Base-by-base conservation (phyloP, 495 filamentous ascomycete genomes). In the Endocarpon pusillum region DNA sequence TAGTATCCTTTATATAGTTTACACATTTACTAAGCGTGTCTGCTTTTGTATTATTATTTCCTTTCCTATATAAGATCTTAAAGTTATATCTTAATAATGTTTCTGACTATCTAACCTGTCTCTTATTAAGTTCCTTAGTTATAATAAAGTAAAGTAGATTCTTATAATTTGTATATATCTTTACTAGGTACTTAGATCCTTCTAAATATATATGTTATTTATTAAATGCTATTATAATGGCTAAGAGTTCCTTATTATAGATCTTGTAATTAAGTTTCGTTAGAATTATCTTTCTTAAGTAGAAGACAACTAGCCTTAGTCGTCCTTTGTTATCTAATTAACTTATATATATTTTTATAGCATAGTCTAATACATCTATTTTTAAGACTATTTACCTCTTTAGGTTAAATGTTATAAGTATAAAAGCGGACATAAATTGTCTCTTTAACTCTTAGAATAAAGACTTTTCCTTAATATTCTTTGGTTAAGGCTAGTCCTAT, bases 251-350 rank as follows among this genome's bases (percentile, higher is more conserved):
- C 19, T 47, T 39, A 31, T 48, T 35, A 32, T 47, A 36, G 22
- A 48, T 45, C 33, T 48, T 32, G 21, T 49, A 49, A 16, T 49
- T 48, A n/a, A 40, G 29, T 34, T 48, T 24, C 27, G 31, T 21
- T 33, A 19, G 16, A 1, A 14, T 1, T 24, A 46, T 12, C 28
- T 47, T 46, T 34, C 29, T 35, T 18, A 30, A 42, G 12, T 37
- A 46, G 28, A 38, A 47, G 12, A 23, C 27, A 7, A 47, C 16
- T 32, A 33, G 19, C 23, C 39, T 28, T 12, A 21, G 37, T 19
- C 36, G n/a, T n/a, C n/a, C 34, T 19, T 30, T 18, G 4, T 43
- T 26, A 6, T 36, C 12, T 37, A 39, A 4, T 33, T 48, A 36
- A 12, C 16, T 23, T 1, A 49, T 19, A 22, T 32, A 43, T 26